phyloP scores from a whole-genome alignment of 495 filamentous ascomycete genomes.

The Terfezia claveryi region DNA sequence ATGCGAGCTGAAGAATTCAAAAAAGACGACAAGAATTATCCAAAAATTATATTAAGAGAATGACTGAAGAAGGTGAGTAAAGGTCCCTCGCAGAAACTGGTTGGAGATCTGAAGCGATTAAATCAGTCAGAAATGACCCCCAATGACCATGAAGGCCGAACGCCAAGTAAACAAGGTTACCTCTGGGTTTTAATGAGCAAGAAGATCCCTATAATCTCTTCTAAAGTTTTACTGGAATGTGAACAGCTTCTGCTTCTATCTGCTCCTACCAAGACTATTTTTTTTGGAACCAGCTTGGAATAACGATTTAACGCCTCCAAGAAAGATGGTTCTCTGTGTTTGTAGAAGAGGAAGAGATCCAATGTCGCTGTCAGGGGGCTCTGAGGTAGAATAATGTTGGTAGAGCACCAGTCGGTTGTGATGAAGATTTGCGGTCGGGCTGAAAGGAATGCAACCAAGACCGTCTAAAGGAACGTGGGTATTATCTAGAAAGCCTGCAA shows the following conservation, averaged over 20 bases:
- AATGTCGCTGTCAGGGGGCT: background rate
- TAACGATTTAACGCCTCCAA: background rate
- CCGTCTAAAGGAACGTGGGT: background rate
- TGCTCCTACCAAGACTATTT: background rate
- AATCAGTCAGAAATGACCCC: too few relatives aligned
- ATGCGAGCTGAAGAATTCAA: conserved; percentile 4
- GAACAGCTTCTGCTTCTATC: background rate
- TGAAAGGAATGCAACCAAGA: background rate
- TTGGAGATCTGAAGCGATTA: too few relatives aligned
- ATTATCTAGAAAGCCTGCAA: conserved; percentile 9
- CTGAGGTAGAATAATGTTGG: background rate
- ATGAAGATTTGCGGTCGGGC: background rate
- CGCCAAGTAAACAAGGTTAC: too few relatives aligned
- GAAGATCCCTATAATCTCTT: background rate
- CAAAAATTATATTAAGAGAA: conserved; percentile 14
- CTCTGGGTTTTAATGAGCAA: background rate
- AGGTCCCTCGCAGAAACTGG: conserved; percentile 10
- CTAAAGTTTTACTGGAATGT: background rate
- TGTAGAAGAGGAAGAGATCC: too few relatives aligned
- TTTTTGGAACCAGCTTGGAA: background rate
- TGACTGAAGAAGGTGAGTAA: conserved; percentile 10
- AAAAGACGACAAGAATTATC: conserved; percentile 8
- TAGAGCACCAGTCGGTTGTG: background rate
- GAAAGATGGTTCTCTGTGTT: background rate
- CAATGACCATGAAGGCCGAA: too few relatives aligned